Percentiles rank a stretch among this genome's conserved stretches.
Evolutionary conservation across 495 filamentous ascomycete genomes (phyloP).

Genomic region (Aspergillus egyptiacus): DNA sequence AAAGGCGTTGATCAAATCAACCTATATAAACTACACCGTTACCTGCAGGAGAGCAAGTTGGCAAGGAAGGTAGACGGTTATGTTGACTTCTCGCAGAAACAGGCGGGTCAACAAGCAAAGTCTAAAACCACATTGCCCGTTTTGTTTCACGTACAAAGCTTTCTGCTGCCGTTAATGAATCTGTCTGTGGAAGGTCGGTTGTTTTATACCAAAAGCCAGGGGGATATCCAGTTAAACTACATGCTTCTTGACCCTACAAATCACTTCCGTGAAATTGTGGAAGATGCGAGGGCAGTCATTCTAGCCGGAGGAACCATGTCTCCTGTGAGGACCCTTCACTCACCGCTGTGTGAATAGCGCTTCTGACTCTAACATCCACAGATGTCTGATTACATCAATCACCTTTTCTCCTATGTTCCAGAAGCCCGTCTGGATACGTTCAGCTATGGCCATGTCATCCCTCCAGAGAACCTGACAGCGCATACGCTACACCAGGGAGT

Average conservation of each 20-base stretch:
- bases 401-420: conserved; percentile 75
- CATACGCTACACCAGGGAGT: conserved; percentile 53
- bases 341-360: neutral
- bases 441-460: conserved; percentile 93
- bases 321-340: conserved; percentile 45
- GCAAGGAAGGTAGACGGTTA: conserved; percentile 94
- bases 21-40: conserved; percentile 76
- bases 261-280: conserved; percentile 83
- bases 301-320: conserved; percentile 97
- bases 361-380: conserved; percentile 16
- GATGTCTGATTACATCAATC: conserved; percentile 80
- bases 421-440: conserved; percentile 64
- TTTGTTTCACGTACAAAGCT: conserved; percentile 76
- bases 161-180: conserved; percentile 79
- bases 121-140: conserved; percentile 55
- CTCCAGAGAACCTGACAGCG: conserved; percentile 69
- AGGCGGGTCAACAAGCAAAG: conserved; percentile 22
- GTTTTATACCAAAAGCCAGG: conserved; percentile 61
- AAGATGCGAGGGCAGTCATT: conserved; percentile 81
- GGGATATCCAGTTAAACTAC: conserved; percentile 66
- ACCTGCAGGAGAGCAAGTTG: conserved; percentile 87
- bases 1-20: conserved; percentile 96
- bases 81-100: conserved; percentile 51
- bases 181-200: conserved; percentile 81
- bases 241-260: conserved; percentile 90